phyloP scores from a whole-genome alignment of 441 rosid species.

The Manihot esculenta region DNA sequence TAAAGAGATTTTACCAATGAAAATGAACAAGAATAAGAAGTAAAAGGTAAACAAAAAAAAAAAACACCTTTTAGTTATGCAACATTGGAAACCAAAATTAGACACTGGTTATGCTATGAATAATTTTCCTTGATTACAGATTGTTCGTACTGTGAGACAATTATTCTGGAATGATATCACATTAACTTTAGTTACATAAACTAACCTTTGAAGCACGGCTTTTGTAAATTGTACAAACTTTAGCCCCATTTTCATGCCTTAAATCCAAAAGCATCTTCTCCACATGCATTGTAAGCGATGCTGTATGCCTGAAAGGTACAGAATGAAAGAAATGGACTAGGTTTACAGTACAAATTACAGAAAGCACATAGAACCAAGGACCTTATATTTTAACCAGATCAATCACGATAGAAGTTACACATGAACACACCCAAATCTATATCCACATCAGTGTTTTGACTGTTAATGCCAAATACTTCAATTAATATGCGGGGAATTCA shows the following conservation, averaged over 20 bases:
- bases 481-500: too few relatives aligned
- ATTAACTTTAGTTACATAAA: conserved; percentile 4
- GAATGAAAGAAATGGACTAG: not conserved
- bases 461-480: too few relatives aligned
- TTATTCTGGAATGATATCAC: not conserved
- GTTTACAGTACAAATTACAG: not conserved
- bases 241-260: conserved; percentile 64
- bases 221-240: conserved; percentile 68
- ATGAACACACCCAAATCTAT: too few relatives aligned
- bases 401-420: conserved; percentile 1
- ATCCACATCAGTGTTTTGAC: too few relatives aligned
- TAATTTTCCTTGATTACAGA: conserved; percentile 1
- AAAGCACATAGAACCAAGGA: not conserved
- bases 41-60: too few relatives aligned
- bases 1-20: not conserved
- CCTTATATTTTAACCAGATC: not conserved
- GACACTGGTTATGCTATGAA: not conserved
- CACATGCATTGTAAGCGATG: conserved; percentile 61
- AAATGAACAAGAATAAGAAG: not conserved
- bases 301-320: conserved; percentile 56
- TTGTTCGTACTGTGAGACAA: not conserved
- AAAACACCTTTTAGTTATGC: not conserved
- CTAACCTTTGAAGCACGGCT: conserved; percentile 50
- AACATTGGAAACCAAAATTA: not conserved
- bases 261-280: conserved; percentile 63